A percentile compares a stretch with the other conserved stretches of the same genome.
Evolutionary conservation across 2,329 filamentous ascomycete species (phyloP).

Genomic region (Penicillium sp.): DNA sequence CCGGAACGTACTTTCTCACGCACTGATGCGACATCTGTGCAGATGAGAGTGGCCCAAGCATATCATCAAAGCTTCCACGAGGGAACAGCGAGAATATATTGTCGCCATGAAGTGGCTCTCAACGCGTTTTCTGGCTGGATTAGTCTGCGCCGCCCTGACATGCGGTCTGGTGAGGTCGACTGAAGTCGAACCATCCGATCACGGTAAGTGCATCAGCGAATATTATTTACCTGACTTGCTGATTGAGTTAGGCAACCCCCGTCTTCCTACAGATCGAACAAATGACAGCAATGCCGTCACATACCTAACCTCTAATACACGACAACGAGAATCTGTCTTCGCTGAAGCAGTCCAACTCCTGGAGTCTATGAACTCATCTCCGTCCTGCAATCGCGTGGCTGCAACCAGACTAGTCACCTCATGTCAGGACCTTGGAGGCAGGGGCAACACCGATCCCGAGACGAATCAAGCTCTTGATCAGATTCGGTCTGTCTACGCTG

Average conservation of each 20-base stretch:
- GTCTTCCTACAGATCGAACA: neutral
- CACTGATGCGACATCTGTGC: neutral
- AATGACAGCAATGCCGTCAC: slow-evolving; percentile 37
- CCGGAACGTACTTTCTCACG: neutral
- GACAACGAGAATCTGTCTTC: slow-evolving; percentile 45
- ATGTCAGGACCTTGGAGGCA: slow-evolving; percentile 56
- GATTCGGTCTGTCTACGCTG: slow-evolving; percentile 64
- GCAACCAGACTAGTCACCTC: slow-evolving; percentile 59
- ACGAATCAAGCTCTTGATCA: slow-evolving; percentile 47
- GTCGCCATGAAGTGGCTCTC: neutral
- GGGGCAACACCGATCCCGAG: slow-evolving; percentile 32
- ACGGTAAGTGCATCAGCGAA: neutral
- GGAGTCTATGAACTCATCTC: slow-evolving; percentile 51
- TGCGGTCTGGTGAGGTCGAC: neutral
- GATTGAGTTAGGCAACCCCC: neutral
- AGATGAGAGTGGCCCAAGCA: neutral
- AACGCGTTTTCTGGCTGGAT: neutral
- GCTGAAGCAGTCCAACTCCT: slow-evolving; percentile 52
- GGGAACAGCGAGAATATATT: neutral
- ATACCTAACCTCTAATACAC: slow-evolving; percentile 32
- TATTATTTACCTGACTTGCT: neutral
- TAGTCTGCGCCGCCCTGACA: neutral
- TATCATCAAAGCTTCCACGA: no score
- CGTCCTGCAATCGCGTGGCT: slow-evolving; percentile 61
- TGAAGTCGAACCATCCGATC: neutral